Percentiles rank a stretch among this genome's conserved stretches.
Evolutionary conservation across 2,329 filamentous ascomycete genomes (phyloP).

Genomic region (Aspergillus costaricaensis): DNA sequence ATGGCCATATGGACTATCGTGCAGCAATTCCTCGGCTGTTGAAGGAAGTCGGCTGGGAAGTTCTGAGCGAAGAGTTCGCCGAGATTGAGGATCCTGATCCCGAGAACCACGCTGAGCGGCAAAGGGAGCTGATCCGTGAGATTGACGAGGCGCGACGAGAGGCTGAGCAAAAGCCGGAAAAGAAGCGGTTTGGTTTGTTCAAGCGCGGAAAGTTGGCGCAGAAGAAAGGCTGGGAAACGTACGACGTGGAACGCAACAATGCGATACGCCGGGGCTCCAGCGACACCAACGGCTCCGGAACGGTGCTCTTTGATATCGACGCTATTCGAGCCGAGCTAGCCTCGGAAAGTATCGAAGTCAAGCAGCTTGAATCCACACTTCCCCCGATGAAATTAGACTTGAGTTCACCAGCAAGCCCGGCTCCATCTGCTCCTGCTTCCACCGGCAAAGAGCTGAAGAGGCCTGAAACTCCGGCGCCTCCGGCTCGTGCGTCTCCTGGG

Average conservation of each 20-base stretch:
- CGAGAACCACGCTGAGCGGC: constrained; percentile 82
- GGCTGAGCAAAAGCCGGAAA: constrained; percentile 76
- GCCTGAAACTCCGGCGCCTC: constrained; percentile 39
- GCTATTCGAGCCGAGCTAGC: constrained; percentile 86
- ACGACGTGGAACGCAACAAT: constrained; percentile 64
- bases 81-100: constrained; percentile 98
- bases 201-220: constrained; percentile 71
- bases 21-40: constrained; percentile 86
- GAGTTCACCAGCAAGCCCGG: constrained; percentile 28
- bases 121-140: constrained; percentile 91
- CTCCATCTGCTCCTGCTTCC: constrained; percentile 24
- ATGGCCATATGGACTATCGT: constrained; percentile 96
- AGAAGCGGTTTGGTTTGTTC: constrained; percentile 75
- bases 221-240: constrained; percentile 92
- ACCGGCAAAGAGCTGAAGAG: constrained; percentile 45
- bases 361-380: constrained; percentile 82
- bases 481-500: constrained; percentile 23
- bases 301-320: constrained; percentile 89
- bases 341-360: constrained; percentile 68
- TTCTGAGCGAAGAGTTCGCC: constrained; percentile 89
- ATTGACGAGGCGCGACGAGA: constrained; percentile 92
- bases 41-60: constrained; percentile 83
- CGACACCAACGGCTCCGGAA: constrained; percentile 36
- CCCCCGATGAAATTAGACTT: constrained; percentile 83
- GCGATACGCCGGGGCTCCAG: constrained; percentile 29